These are phyloP conservation scores for Talaromyces amestolkiae DNA, from an alignment of 2,329 filamentous ascomycete genomes.

Conservation along the genomic window DNA sequence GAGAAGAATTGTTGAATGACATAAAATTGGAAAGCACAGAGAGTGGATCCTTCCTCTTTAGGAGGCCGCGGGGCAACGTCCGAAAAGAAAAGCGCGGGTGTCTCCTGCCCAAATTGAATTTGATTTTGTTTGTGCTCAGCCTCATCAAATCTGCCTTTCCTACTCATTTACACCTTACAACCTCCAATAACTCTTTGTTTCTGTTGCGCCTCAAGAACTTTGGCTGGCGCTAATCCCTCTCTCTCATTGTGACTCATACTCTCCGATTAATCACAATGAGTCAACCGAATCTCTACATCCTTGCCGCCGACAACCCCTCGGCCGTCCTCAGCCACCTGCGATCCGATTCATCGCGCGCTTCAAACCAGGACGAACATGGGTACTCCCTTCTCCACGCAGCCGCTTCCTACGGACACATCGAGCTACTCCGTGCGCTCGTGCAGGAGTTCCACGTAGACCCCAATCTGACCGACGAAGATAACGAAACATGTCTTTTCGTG, in stretches of 20 bases:
- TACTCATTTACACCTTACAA: neutral
- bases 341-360: conserved; percentile 71
- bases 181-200: neutral
- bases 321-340: conserved; percentile 72
- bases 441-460: conserved; percentile 73
- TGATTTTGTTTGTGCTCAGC: conserved; percentile 1
- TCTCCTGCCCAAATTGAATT: conserved; percentile 10
- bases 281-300: conserved; percentile 63
- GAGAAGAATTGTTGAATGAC: conserved; percentile 7
- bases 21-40: conserved; percentile 4
- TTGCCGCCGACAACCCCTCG: conserved; percentile 78
- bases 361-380: conserved; percentile 80
- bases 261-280: conserved; percentile 29
- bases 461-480: conserved; percentile 83
- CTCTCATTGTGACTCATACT: conserved; percentile 10
- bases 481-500: conserved; percentile 93
- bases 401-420: conserved; percentile 83
- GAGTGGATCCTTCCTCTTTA: conserved; percentile 17
- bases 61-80: conserved; percentile 18
- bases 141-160: neutral
- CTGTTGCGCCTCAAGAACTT: neutral
- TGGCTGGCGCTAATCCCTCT: neutral
- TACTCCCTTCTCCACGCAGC: conserved; percentile 94
- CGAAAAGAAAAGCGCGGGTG: conserved; percentile 3
- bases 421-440: conserved; percentile 73